These are phyloP conservation scores for Dendrostoma leiphaemia DNA, from an alignment of 2,329 filamentous ascomycete genomes.

Conservation along the genomic window DNA sequence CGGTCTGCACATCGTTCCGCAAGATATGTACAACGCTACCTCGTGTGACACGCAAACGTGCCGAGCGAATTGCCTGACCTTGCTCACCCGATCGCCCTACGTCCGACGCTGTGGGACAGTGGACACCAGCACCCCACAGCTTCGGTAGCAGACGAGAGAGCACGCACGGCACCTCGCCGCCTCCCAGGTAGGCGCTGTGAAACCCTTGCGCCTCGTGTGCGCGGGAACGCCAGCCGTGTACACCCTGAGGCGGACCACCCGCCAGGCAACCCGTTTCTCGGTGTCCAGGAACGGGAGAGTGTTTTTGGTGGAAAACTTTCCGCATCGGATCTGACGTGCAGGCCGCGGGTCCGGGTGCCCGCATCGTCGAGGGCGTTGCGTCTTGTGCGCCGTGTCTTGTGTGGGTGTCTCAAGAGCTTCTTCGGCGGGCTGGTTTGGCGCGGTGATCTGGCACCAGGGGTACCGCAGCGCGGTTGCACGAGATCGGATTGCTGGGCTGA, in stretches of 20 bases:
- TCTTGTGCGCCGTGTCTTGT: background rate
- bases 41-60: background rate
- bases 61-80: background rate
- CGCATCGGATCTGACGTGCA: constrained; percentile 12
- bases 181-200: too few species aligned
- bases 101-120: background rate
- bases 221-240: background rate
- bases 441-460: constrained; percentile 4
- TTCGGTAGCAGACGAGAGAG: background rate
- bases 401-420: background rate
- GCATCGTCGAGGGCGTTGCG: background rate
- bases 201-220: too few species aligned
- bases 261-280: background rate
- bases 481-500: constrained; percentile 9
- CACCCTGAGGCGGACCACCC: background rate
- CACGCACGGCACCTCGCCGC: background rate
- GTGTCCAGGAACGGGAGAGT: constrained; percentile 9
- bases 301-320: too few species aligned
- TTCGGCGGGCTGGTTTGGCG: too few species aligned
- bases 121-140: background rate
- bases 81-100: background rate
- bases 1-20: background rate
- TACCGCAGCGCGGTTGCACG: constrained; percentile 12
- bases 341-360: background rate
- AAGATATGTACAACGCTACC: background rate